Base-by-base conservation (phyloP, 169 alveolate genomes). In the Babesia sp. region DNA sequence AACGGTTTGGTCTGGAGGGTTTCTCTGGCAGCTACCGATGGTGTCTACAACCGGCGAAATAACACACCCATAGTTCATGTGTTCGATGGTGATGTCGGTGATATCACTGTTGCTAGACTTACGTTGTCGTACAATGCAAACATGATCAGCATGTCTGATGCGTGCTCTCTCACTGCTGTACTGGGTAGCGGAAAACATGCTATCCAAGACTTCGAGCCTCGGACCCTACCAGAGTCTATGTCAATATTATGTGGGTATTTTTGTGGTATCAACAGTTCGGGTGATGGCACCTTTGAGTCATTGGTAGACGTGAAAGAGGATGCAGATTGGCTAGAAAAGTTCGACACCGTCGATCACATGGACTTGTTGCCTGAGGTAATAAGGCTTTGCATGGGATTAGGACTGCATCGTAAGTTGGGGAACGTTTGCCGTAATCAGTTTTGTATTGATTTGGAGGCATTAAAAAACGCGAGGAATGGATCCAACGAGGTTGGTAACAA, bases 11-110 rank as follows among this genome's bases (percentile, higher is more conserved):
- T 78, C 22, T 78, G 86, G 86, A 44, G 57, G 39, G 29, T 78
- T 26, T 58, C 44, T 24, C 60, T 78, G 3, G 76, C 79, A 7
- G 86, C 86, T 29, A 78, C 82, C 24, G 29, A 68, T 39, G 86
- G 86, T 56, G 22, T 14, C 26, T 26, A 18, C 14, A 3, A 24
- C 31, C 50, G 29, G n/a, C 64, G 41, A 37, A 56, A 75, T 50
- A 41, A 26, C 20, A 60, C 50, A 22, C 71, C 34, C 18, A 22
- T 58, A 28, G 2, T 31, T 1, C 68, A 68, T 48, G 46, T 34
- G 34, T 68, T 68, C 34, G 41, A 37, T 2, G 56, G 20, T 9
- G 54, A 9, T 1, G 18, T 4, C 1, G 39, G 3, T 5, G 6
- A 41, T 2, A 39, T 36, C 18, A 3, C 53, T 22, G 64, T 68